A percentile compares a stretch with the other conserved stretches of the same genome.
Conservation (phyloP, 2,329 filamentous ascomycete genomes). For the Talaromyces atroroseus region DNA sequence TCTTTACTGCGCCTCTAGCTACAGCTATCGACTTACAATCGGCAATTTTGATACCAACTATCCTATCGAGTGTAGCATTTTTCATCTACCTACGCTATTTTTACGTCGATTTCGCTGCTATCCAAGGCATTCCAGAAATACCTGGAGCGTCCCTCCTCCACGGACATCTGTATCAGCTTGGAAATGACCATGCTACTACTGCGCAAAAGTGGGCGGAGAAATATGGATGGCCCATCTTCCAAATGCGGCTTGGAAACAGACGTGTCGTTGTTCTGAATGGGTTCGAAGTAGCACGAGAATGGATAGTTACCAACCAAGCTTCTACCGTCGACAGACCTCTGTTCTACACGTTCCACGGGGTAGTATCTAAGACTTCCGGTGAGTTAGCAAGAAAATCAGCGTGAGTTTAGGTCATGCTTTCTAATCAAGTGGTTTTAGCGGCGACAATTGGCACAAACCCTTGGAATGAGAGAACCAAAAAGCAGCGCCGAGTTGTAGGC, state of each 20-base stretch:
- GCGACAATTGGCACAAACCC: slow-evolving; percentile 15
- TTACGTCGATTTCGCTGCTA: slow-evolving; percentile 10
- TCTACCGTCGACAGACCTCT: slow-evolving; percentile 12
- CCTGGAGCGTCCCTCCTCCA: slow-evolving; percentile 5
- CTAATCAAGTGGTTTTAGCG: background rate
- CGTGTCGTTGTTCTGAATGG: slow-evolving; percentile 11
- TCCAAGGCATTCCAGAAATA: slow-evolving; percentile 13
- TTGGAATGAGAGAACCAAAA: slow-evolving; percentile 15
- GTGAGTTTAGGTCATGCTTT: background rate
- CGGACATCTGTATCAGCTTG: slow-evolving; percentile 13
- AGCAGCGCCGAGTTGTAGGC: slow-evolving; percentile 13
- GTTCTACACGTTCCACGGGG: slow-evolving; percentile 14
- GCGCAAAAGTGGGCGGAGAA: slow-evolving; percentile 8
- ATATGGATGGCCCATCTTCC: slow-evolving; percentile 12
- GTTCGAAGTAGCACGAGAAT: slow-evolving; percentile 12
- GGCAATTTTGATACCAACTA: background rate
- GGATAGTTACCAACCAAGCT: slow-evolving; percentile 13
- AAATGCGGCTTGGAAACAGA: slow-evolving; percentile 8
- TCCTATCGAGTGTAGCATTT: background rate
- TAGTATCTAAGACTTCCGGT: slow-evolving; percentile 12
- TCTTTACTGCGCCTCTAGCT: background rate
- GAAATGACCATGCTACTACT: slow-evolving; percentile 14
- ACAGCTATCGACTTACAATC: background rate
- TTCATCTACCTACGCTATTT: slow-evolving; percentile 2
- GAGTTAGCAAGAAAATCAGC: background rate